These are phyloP conservation scores for Salix dunnii DNA, from an alignment of 345 rosid species.

Conservation along the genomic window DNA sequence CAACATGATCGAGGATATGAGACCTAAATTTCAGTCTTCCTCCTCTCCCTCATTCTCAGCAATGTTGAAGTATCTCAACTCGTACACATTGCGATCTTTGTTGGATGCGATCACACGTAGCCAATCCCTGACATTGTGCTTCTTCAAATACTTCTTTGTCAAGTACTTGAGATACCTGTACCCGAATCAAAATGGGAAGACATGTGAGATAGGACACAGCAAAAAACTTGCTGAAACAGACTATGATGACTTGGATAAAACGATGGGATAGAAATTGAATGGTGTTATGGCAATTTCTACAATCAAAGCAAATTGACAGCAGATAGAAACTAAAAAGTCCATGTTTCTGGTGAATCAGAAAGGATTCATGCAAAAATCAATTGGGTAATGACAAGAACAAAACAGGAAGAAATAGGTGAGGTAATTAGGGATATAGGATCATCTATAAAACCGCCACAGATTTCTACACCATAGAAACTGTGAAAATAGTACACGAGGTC, in stretches of 20 bases:
- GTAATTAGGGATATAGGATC: background rate
- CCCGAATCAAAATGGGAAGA: background rate
- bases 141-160: slow-evolving; percentile 85
- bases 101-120: slow-evolving; percentile 78
- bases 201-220: background rate
- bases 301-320: background rate
- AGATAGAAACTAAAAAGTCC: background rate
- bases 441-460: background rate
- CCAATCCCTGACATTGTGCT: slow-evolving; percentile 91
- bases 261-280: background rate
- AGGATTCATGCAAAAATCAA: background rate
- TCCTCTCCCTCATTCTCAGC: slow-evolving; percentile 31
- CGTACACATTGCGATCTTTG: slow-evolving; percentile 61
- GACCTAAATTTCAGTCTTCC: slow-evolving; percentile 21
- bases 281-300: background rate
- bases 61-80: slow-evolving; percentile 29
- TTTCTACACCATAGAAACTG: background rate
- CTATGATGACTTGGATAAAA: background rate
- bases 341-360: background rate
- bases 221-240: background rate
- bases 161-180: slow-evolving; percentile 76
- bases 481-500: background rate
- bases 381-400: background rate
- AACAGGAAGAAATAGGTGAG: background rate
- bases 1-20: background rate